Base-by-base conservation (phyloP, 1,284 basidiomycete genomes). In the Thecaphora thlaspeos region DNA sequence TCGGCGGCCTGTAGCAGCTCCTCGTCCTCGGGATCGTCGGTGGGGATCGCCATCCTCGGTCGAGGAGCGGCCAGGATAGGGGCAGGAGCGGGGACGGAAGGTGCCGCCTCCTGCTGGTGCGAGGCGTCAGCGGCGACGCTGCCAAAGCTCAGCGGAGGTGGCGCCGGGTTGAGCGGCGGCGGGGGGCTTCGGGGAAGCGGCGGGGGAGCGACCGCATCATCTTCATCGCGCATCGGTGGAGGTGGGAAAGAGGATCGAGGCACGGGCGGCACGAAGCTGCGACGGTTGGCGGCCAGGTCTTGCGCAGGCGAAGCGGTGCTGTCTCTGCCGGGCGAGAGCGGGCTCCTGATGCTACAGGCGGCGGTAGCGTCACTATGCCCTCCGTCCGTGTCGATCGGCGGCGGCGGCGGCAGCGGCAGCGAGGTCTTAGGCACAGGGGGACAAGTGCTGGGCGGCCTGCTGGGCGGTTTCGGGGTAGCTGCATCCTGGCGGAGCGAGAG, bases 21-120 rank as follows among this genome's bases (percentile, higher is more conserved):
- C 17, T 67, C 69, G 37, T 71, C 70, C 21, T 72, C 70, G 10
- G 60, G 61, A 36, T 67, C 64, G 12, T 66, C 65, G 11, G 50
- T 62, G 5, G 68, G 51, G 4, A 71, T 18, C 21, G 68, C 70
- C 48, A 59, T 48, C 4, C 68, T 52, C 18, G 70, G 58, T 24
- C 41, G 55, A 3, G 70, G 70, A 36, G 61, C 68, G 19, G 68
- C 68, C n/a, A 72, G 61, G 4, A 62, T 36, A 4, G 63, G 58
- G 18, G 54, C 51, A 15, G n/a, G n/a, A n/a, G n/a, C n/a, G n/a
- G n/a, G n/a, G n/a, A 42, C 7, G 14, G 26, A 15, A n/a, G 39
- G 49, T 26, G 40, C 26, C 1, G 39, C 42, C 12, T 61, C 45
- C 30, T 53, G 47, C 3, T 18, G 49, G n/a, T n/a, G n/a, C n/a